Percentiles rank a stretch among this genome's conserved stretches.
Conservation (phyloP, 176 grass and related monocot species). For the Rhynchospora breviuscula region DNA sequence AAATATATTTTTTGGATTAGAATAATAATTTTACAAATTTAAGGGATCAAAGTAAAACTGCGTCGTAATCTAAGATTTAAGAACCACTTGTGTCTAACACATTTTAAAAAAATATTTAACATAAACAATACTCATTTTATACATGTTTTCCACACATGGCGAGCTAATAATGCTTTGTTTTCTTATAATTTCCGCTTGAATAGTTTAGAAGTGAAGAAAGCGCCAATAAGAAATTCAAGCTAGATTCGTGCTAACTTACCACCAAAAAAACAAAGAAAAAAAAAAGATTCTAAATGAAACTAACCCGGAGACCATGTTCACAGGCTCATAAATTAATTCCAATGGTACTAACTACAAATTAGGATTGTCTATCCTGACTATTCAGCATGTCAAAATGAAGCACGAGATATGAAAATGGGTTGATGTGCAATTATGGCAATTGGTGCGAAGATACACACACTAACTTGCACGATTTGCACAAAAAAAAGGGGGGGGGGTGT, state of each 20-base stretch:
- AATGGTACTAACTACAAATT: not conserved
- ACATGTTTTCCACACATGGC: not conserved
- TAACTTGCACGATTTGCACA: not conserved
- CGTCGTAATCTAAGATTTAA: not conserved
- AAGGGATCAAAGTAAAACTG: not conserved
- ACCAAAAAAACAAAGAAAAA: not conserved
- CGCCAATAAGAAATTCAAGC: not conserved
- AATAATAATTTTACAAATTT: not conserved
- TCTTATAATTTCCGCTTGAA: not conserved
- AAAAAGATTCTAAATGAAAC: not conserved
- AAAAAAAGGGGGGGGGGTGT: not conserved
- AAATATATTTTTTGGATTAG: not conserved
- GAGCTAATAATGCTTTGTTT: not conserved
- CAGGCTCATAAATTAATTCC: not conserved
- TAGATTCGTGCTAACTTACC: not conserved
- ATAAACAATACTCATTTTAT: not conserved
- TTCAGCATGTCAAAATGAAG: not conserved
- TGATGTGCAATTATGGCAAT: not conserved
- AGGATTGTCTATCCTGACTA: not conserved
- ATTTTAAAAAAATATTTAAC: not conserved
- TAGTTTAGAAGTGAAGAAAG: constrained; percentile 8
- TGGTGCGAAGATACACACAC: not conserved
- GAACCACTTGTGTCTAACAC: not conserved
- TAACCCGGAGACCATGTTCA: not conserved
- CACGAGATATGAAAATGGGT: not conserved